Conservation (phyloP, 495 filamentous ascomycete species). For the Penicillium fimorum region DNA sequence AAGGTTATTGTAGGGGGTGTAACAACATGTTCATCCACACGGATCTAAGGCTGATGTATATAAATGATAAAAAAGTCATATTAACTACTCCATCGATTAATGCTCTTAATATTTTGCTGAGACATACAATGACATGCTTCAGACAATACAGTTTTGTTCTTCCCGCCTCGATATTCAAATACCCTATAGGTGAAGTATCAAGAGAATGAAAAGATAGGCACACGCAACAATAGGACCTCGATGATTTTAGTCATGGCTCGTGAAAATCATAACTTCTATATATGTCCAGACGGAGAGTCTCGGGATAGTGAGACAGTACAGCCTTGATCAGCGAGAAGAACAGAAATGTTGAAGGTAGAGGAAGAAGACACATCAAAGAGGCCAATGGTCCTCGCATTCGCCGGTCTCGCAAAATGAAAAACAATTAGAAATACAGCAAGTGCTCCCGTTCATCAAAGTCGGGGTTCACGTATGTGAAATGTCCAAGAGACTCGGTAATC, state of each 20-base stretch:
- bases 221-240: slow-evolving; percentile 12
- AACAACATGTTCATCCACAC: background rate
- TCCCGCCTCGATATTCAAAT: background rate
- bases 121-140: background rate
- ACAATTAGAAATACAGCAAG: background rate
- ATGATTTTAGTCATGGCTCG: slow-evolving; percentile 30
- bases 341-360: no score
- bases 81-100: background rate
- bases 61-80: background rate
- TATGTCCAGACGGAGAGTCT: slow-evolving; percentile 17
- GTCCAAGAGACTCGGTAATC: slow-evolving; percentile 1
- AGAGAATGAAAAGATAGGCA: slow-evolving; percentile 3
- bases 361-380: background rate
- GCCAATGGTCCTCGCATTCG: background rate
- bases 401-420: background rate
- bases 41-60: background rate
- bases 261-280: slow-evolving; percentile 32
- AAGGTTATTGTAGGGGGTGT: no score
- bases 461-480: slow-evolving; percentile 6
- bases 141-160: background rate
- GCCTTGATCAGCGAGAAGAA: slow-evolving; percentile 16
- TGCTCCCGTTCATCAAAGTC: background rate
- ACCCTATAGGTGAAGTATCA: background rate
- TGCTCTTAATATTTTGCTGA: background rate
- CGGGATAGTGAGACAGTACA: slow-evolving; percentile 19